Conservation (phyloP, 257 asterid genomes). For the Petrea volubilis region DNA sequence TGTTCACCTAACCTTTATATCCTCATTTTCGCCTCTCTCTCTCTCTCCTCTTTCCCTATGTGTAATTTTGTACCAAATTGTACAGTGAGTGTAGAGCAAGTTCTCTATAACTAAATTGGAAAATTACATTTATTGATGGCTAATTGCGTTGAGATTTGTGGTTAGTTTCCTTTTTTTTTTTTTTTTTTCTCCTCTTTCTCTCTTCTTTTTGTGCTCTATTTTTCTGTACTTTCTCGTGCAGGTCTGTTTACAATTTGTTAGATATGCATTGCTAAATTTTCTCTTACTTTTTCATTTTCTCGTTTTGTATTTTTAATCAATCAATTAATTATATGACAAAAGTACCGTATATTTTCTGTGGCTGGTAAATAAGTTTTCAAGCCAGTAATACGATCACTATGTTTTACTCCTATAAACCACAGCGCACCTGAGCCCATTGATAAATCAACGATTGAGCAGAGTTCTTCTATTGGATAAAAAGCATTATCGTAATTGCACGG, state of each 20-base stretch:
- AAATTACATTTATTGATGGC: slow-evolving; percentile 50
- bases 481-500: slow-evolving; percentile 4
- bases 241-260: not conserved
- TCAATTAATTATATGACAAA: not conserved
- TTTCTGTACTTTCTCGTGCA: not conserved
- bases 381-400: not conserved
- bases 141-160: slow-evolving; percentile 60
- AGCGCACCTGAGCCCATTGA: not conserved
- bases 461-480: slow-evolving; percentile 9
- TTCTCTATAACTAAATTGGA: slow-evolving; percentile 52
- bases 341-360: slow-evolving; percentile 10
- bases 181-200: not conserved
- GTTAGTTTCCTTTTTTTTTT: slow-evolving; percentile 34
- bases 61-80: slow-evolving; percentile 8
- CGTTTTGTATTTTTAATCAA: not conserved
- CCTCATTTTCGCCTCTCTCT: slow-evolving; percentile 19
- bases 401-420: not conserved
- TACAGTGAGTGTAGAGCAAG: slow-evolving; percentile 30
- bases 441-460: slow-evolving; percentile 8
- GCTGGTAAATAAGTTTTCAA: not conserved
- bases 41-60: slow-evolving; percentile 2
- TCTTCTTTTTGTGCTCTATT: not conserved
- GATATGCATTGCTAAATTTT: slow-evolving; percentile 6
- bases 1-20: slow-evolving; percentile 29
- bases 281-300: not conserved